These are phyloP conservation scores for Apiospora hydei DNA, from an alignment of 2,329 filamentous ascomycete species.

Conservation along the genomic window DNA sequence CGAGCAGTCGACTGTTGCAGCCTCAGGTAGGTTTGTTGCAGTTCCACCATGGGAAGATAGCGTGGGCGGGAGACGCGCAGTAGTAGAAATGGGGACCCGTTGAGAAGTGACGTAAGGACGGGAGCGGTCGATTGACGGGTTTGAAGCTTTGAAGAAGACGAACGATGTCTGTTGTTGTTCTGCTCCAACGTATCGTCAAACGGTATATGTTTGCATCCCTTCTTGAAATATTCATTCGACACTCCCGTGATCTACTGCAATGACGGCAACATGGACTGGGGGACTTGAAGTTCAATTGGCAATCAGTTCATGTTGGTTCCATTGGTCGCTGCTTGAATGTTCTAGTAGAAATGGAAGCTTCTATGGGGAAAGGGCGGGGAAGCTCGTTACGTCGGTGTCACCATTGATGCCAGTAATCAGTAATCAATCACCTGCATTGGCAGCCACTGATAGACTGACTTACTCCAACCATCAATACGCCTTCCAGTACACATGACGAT, in stretches of 20 bases:
- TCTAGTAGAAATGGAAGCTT: conserved; percentile 21
- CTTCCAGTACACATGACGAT: not conserved
- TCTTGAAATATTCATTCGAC: not conserved
- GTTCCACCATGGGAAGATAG: conserved; percentile 10
- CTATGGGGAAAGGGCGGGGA: conserved; percentile 17
- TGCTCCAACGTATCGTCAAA: not conserved
- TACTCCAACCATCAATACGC: not conserved
- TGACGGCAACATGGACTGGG: not conserved
- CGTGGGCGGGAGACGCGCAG: conserved; percentile 5
- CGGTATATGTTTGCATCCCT: not conserved
- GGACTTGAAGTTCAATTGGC: not conserved
- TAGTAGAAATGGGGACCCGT: conserved; percentile 3
- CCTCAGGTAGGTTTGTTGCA: not conserved
- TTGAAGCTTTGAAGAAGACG: not conserved
- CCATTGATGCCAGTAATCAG: not conserved
- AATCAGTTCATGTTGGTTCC: conserved; percentile 5
- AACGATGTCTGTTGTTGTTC: not conserved
- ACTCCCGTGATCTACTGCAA: not conserved
- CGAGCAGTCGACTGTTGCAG: not conserved
- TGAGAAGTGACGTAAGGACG: conserved; percentile 11
- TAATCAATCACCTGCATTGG: conserved; percentile 1
- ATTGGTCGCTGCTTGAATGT: conserved; percentile 15
- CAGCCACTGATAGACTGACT: not conserved
- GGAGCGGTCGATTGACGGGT: not conserved
- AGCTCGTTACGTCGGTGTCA: conserved; percentile 8